A percentile compares a stretch with the other conserved stretches of the same genome.
phyloP scores from a whole-genome alignment of 2,329 filamentous ascomycete species.

The Stenocarpella maydis region DNA sequence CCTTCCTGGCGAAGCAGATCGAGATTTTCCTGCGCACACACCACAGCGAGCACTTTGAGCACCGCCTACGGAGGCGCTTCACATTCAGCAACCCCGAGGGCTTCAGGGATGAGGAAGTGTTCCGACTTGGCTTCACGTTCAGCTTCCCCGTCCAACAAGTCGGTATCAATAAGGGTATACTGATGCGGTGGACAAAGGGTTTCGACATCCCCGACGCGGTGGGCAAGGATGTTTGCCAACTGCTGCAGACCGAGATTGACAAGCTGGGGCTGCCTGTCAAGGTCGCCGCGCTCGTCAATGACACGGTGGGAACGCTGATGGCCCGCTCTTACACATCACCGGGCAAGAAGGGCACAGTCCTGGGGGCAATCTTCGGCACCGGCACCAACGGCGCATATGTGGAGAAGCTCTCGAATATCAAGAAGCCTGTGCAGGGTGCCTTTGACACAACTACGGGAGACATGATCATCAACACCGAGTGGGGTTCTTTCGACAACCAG shows the following conservation, averaged over 20 bases:
- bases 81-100: slow-evolving; percentile 66
- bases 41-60: slow-evolving; percentile 85
- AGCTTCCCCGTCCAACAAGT: slow-evolving; percentile 95
- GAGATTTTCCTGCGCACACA: slow-evolving; percentile 86
- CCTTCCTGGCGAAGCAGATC: slow-evolving; percentile 92
- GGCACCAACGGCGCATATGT: slow-evolving; percentile 98
- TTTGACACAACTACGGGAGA: slow-evolving; percentile 85
- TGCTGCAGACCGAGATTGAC: slow-evolving; percentile 91
- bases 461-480: slow-evolving; percentile 99
- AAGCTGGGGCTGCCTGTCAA: slow-evolving; percentile 85
- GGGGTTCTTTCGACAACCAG: slow-evolving; percentile 97
- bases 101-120: slow-evolving; percentile 77
- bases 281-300: slow-evolving; percentile 96
- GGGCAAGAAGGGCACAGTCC: slow-evolving; percentile 82
- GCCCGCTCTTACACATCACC: slow-evolving; percentile 94
- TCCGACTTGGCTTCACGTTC: slow-evolving; percentile 98
- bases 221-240: slow-evolving; percentile 90
- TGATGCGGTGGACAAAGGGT: slow-evolving; percentile 98
- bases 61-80: slow-evolving; percentile 70
- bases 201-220: slow-evolving; percentile 96
- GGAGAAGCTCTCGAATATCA: slow-evolving; percentile 86
- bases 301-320: slow-evolving; percentile 98
- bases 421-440: slow-evolving; percentile 74
- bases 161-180: slow-evolving; percentile 91
- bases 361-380: slow-evolving; percentile 98